Evolutionary conservation across 805 yeast species (phyloP).

Genomic region (Pichia deserticola): DNA sequence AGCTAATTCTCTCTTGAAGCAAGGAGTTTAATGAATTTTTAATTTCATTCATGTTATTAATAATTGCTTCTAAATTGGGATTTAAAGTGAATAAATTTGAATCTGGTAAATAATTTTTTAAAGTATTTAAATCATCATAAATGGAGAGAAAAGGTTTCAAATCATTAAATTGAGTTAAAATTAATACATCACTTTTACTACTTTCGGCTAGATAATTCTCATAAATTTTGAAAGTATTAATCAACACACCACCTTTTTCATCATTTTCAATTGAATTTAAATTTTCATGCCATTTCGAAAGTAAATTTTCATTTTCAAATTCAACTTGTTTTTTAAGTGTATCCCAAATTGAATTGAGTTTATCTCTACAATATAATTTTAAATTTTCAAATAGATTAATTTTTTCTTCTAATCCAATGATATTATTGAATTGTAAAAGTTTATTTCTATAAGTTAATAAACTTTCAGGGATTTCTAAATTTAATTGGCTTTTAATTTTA

Average conservation of each 20-base stretch:
- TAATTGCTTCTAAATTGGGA: constrained; percentile 23
- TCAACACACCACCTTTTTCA: constrained; percentile 27
- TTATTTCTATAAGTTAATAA: too few relatives aligned
- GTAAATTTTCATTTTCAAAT: constrained; percentile 43
- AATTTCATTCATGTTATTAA: constrained; percentile 31
- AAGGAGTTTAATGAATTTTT: constrained; percentile 27
- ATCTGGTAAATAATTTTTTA: constrained; percentile 34
- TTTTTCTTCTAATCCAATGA: constrained; percentile 33
- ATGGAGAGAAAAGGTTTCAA: constrained; percentile 40
- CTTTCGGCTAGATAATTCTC: constrained; percentile 50
- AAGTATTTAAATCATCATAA: constrained; percentile 25
- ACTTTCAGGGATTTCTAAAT: too few relatives aligned
- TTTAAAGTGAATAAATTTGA: constrained; percentile 31
- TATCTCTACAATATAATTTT: constrained; percentile 32
- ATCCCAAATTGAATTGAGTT: constrained; percentile 40
- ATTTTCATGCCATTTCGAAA: constrained; percentile 45
- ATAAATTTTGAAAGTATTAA: constrained; percentile 37
- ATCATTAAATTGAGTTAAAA: constrained; percentile 39
- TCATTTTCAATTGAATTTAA: constrained; percentile 41
- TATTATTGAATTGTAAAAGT: too few relatives aligned
- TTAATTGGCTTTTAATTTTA: neutral
- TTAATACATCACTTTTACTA: constrained; percentile 48
- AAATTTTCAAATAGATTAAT: constrained; percentile 29
- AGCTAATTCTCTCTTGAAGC: constrained; percentile 32
- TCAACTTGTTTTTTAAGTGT: constrained; percentile 38